Base-by-base conservation (phyloP, 805 yeast genomes). In the Kuraishia capsulata region DNA sequence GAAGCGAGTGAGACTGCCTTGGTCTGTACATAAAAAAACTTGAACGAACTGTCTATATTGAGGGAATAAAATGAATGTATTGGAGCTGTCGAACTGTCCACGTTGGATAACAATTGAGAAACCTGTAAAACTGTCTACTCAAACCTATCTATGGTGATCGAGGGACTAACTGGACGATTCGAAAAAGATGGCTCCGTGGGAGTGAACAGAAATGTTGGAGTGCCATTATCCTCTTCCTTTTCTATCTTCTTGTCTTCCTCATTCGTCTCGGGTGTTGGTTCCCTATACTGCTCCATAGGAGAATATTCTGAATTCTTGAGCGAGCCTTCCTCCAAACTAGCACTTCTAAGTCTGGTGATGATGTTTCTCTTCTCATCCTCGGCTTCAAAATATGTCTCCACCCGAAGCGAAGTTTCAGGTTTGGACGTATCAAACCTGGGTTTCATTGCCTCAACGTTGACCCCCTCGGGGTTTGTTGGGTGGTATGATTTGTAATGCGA, bases 1-100 rank as follows among this genome's bases (percentile, higher is more conserved):
- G n/a, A n/a, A n/a, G n/a, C n/a, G n/a, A 41, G 13, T 19, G 39
- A 3, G 42, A 39, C 25, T 9, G 26, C 11, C 8, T 24, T 24
- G 21, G 14, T 14, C 20, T 35, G 25, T 39, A 37, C 6, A 39
- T 35, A 37, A 16, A 24, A 8, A 10, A 35, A n/a, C n/a, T n/a
- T n/a, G n/a, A n/a, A n/a, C n/a, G n/a, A n/a, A n/a, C n/a, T n/a
- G 20, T 5, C 5, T 5, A 32, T 9, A 5, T 19, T 13, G 29
- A n/a, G 29, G 29, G n/a, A 13, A 25, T 13, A 13, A 25, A 13
- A 25, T 13, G 29, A 13, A 25, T 13, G 13, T 13, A 25, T 13
- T 13, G n/a, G n/a, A n/a, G n/a, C n/a, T n/a, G n/a, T n/a, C n/a
- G n/a, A n/a, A n/a, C n/a, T n/a, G n/a, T n/a, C n/a, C n/a, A n/a